A percentile compares a stretch with the other conserved stretches of the same genome.
These are phyloP conservation scores for Russula virescens DNA, from an alignment of 768 basidiomycete species.

Conservation along the genomic window DNA sequence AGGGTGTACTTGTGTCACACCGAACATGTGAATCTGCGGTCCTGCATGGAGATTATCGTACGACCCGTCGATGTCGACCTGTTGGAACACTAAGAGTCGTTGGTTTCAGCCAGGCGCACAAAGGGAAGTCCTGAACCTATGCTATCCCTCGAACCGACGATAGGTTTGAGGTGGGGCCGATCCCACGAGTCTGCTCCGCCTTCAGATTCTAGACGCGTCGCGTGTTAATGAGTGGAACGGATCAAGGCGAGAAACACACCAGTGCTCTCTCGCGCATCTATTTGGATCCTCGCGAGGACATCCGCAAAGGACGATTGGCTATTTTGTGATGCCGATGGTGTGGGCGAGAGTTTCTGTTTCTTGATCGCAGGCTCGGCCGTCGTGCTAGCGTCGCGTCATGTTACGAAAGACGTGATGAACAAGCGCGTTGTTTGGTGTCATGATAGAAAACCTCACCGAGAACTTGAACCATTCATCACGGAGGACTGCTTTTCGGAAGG, in stretches of 20 bases:
- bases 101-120: neutral
- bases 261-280: slow-evolving; percentile 28
- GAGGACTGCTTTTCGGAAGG: neutral
- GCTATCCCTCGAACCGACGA: slow-evolving; percentile 57
- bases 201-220: slow-evolving; percentile 48
- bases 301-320: slow-evolving; percentile 36
- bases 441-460: neutral
- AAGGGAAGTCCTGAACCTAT: slow-evolving; percentile 48
- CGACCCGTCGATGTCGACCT: slow-evolving; percentile 85
- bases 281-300: slow-evolving; percentile 34
- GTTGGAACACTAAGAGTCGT: slow-evolving; percentile 72
- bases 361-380: slow-evolving; percentile 30
- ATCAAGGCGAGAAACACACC: slow-evolving; percentile 7
- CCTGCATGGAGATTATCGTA: slow-evolving; percentile 38
- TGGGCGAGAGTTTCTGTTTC: slow-evolving; percentile 31
- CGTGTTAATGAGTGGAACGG: neutral
- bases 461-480: neutral
- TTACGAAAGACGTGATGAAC: neutral
- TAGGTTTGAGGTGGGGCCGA: slow-evolving; percentile 48
- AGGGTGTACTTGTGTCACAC: slow-evolving; percentile 72
- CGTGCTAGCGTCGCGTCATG: slow-evolving; percentile 5
- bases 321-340: slow-evolving; percentile 23
- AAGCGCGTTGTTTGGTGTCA: neutral
- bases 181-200: slow-evolving; percentile 76
- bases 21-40: slow-evolving; percentile 68